Conservation (phyloP, 139 green algal genomes). For the Astrephomene gubernaculifera region DNA sequence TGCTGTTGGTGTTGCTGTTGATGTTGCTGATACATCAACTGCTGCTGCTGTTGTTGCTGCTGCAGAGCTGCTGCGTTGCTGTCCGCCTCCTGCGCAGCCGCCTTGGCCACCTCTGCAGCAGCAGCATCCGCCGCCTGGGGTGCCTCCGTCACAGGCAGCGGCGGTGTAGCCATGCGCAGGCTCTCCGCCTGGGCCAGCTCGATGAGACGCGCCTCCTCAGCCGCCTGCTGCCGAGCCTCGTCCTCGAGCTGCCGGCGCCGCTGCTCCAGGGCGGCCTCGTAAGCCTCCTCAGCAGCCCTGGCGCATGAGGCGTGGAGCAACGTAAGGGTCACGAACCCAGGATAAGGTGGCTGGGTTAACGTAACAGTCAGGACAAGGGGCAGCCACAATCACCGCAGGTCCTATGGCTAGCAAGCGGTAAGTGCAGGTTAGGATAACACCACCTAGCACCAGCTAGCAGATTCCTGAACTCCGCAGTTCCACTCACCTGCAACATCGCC, state of each 20-base stretch:
- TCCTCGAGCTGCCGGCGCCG: constrained; percentile 55
- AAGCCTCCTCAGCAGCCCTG: constrained; percentile 51
- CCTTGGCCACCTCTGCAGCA: neutral
- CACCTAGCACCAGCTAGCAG: no score
- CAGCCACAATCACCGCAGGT: no score
- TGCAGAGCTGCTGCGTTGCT: neutral
- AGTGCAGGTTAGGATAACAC: no score
- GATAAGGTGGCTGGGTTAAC: no score
- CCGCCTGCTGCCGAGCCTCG: constrained; percentile 30
- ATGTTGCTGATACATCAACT: no score
- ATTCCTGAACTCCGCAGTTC: no score
- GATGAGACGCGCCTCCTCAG: constrained; percentile 28
- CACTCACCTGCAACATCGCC: neutral
- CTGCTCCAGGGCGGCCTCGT: constrained; percentile 61
- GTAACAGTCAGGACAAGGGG: no score
- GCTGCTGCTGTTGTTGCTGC: neutral
- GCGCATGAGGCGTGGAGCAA: no score
- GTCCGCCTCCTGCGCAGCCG: neutral
- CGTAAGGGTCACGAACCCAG: no score
- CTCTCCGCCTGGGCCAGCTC: constrained; percentile 24
- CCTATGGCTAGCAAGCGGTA: no score
- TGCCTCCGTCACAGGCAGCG: constrained; percentile 2
- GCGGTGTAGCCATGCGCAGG: constrained; percentile 21
- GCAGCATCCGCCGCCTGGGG: neutral
- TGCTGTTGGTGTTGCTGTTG: neutral